These are phyloP conservation scores for Penicillium cinerascens DNA, from an alignment of 495 filamentous ascomycete species.

Conservation along the genomic window DNA sequence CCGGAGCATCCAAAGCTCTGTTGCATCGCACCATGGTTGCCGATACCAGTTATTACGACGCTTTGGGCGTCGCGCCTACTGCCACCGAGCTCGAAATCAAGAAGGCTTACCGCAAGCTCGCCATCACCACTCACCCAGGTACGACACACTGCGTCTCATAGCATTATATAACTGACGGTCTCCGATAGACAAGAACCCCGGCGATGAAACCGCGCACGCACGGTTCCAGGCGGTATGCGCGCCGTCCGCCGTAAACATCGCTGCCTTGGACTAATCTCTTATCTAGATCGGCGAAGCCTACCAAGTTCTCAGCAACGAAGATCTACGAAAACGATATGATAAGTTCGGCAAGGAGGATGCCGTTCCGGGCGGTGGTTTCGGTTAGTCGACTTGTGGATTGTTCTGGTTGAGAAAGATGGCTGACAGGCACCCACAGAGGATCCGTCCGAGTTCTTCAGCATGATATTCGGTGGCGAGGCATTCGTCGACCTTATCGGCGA, in stretches of 20 bases:
- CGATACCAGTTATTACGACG: slow-evolving; percentile 87
- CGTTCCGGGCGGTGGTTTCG: slow-evolving; percentile 83
- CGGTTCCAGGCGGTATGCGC: slow-evolving; percentile 77
- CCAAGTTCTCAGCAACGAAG: slow-evolving; percentile 86
- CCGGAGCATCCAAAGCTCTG: slow-evolving; percentile 1
- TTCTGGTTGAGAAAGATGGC: not conserved
- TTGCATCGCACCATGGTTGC: slow-evolving; percentile 61
- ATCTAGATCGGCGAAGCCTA: slow-evolving; percentile 89
- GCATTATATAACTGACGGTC: not conserved
- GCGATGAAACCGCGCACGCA: slow-evolving; percentile 88
- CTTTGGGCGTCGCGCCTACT: slow-evolving; percentile 78
- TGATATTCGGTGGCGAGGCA: slow-evolving; percentile 96
- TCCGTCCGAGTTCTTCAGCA: slow-evolving; percentile 95
- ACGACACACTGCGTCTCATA: slow-evolving; percentile 1
- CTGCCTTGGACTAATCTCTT: slow-evolving; percentile 10
- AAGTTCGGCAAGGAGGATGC: slow-evolving; percentile 93
- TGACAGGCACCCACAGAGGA: slow-evolving; percentile 55
- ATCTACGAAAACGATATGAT: slow-evolving; percentile 88
- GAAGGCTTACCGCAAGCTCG: slow-evolving; percentile 97
- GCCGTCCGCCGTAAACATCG: not conserved
- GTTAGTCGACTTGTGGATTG: slow-evolving; percentile 35
- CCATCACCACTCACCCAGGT: slow-evolving; percentile 76
- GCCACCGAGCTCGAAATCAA: slow-evolving; percentile 97
- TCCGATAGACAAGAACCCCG: slow-evolving; percentile 87
- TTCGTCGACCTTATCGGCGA: slow-evolving; percentile 91